Conservation (phyloP, 1,139 yeast species). For the Lizanozyma gosingica region DNA sequence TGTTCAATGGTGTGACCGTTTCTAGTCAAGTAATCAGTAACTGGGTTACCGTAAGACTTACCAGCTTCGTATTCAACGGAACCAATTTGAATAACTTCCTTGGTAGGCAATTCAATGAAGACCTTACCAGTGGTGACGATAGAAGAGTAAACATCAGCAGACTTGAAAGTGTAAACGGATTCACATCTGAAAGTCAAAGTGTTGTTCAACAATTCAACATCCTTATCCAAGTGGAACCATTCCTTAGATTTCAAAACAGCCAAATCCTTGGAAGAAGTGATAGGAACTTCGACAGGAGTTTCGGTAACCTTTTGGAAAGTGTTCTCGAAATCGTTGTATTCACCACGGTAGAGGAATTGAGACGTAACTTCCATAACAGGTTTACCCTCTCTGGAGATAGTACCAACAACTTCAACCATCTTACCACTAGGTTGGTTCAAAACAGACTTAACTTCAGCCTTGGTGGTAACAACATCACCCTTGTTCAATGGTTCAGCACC, state of each 20-base stretch:
- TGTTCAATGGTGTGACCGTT: constrained; percentile 92
- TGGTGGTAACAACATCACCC: constrained; percentile 77
- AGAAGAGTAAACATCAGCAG: constrained; percentile 65
- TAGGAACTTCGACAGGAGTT: constrained; percentile 73
- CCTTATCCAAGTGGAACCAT: constrained; percentile 80
- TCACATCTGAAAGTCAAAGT: constrained; percentile 85
- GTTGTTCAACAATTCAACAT: constrained; percentile 66
- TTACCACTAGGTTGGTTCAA: constrained; percentile 90
- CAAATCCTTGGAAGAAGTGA: constrained; percentile 76
- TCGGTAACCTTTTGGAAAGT: constrained; percentile 87
- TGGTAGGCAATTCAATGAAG: constrained; percentile 81
- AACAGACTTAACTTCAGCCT: constrained; percentile 83
- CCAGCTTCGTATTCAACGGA: constrained; percentile 86
- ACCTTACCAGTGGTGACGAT: constrained; percentile 84
- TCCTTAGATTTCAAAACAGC: constrained; percentile 93
- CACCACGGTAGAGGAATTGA: constrained; percentile 94
- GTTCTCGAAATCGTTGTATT: constrained; percentile 77
- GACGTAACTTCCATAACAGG: constrained; percentile 94
- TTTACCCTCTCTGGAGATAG: constrained; percentile 63
- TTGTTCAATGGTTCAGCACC: constrained; percentile 85
- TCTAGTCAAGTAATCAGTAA: constrained; percentile 84
- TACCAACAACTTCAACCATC: constrained; percentile 91
- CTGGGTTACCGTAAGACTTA: constrained; percentile 94
- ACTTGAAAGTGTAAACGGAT: constrained; percentile 75
- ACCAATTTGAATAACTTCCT: constrained; percentile 85